These are phyloP conservation scores for Martensiomyces pterosporus DNA, from an alignment of 192 early-diverging fungal genomes.

Conservation along the genomic window DNA sequence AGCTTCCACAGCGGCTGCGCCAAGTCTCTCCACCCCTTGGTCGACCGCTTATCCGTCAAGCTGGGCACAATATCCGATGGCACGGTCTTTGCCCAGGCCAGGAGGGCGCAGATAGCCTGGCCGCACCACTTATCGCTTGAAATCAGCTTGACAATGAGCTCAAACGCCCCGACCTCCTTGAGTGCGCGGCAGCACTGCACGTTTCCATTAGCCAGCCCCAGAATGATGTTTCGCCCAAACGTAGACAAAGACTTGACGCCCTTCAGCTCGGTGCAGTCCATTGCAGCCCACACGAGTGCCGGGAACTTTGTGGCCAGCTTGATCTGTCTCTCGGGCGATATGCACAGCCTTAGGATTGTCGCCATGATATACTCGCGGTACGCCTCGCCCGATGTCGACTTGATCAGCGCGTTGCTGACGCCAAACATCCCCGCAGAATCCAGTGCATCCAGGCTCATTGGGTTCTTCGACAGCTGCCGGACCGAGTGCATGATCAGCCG, in stretches of 20 bases:
- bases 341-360: slow-evolving; percentile 44
- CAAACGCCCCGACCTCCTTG: slow-evolving; percentile 46
- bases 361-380: slow-evolving; percentile 50
- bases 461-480: slow-evolving; percentile 48
- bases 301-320: slow-evolving; percentile 39
- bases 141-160: slow-evolving; percentile 50
- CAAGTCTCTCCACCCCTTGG: slow-evolving; percentile 41
- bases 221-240: slow-evolving; percentile 38
- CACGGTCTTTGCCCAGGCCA: slow-evolving; percentile 42
- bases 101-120: slow-evolving; percentile 45
- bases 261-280: slow-evolving; percentile 44
- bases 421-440: slow-evolving; percentile 43
- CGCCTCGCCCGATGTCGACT: slow-evolving; percentile 24
- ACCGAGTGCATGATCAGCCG: slow-evolving; percentile 45
- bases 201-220: slow-evolving; percentile 39
- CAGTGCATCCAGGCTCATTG: slow-evolving; percentile 42
- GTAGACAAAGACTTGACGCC: slow-evolving; percentile 37
- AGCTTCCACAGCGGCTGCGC: slow-evolving; percentile 42
- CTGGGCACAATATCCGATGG: slow-evolving; percentile 42
- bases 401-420: slow-evolving; percentile 30
- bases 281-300: slow-evolving; percentile 30
- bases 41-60: slow-evolving; percentile 31
- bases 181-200: slow-evolving; percentile 46
- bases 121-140: slow-evolving; percentile 52
- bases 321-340: slow-evolving; percentile 39